A percentile compares a stretch with the other conserved stretches of the same genome.
Evolutionary conservation across 106 monocot species (phyloP).

Genomic region (Iris macrosiphon): DNA sequence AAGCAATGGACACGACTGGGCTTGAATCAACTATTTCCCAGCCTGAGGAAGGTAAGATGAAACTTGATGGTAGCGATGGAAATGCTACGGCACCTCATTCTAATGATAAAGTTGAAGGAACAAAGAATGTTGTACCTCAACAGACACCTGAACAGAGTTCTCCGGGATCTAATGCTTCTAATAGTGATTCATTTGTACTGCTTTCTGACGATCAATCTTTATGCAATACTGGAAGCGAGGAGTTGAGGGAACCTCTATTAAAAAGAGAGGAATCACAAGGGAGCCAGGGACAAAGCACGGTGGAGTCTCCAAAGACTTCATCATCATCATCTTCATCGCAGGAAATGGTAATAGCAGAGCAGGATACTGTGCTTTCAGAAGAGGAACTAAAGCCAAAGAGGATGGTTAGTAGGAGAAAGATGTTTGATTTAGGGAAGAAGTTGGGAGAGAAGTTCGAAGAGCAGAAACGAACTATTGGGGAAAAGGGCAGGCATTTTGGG

Average conservation of each 20-base stretch:
- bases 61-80: constrained; percentile 13
- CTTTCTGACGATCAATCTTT: background rate
- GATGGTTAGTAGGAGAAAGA: constrained; percentile 42
- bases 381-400: constrained; percentile 42
- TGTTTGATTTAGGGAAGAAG: constrained; percentile 76
- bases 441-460: constrained; percentile 88
- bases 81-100: background rate
- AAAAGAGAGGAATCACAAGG: constrained; percentile 6
- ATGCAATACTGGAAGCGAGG: constrained; percentile 3
- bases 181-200: background rate
- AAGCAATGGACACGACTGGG: constrained; percentile 23
- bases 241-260: constrained; percentile 33
- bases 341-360: background rate
- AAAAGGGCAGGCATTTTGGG: constrained; percentile 58
- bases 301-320: constrained; percentile 9
- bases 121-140: constrained; percentile 14
- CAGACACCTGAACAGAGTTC: background rate
- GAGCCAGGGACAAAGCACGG: background rate
- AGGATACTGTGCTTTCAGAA: constrained; percentile 1
- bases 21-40: constrained; percentile 17
- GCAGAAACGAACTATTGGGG: constrained; percentile 76
- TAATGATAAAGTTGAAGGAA: constrained; percentile 18
- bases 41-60: constrained; percentile 16
- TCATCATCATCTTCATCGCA: constrained; percentile 3
- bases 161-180: constrained; percentile 4